Conservation (phyloP, 192 early-diverging fungal genomes). For the Dimargaris verticillata region DNA sequence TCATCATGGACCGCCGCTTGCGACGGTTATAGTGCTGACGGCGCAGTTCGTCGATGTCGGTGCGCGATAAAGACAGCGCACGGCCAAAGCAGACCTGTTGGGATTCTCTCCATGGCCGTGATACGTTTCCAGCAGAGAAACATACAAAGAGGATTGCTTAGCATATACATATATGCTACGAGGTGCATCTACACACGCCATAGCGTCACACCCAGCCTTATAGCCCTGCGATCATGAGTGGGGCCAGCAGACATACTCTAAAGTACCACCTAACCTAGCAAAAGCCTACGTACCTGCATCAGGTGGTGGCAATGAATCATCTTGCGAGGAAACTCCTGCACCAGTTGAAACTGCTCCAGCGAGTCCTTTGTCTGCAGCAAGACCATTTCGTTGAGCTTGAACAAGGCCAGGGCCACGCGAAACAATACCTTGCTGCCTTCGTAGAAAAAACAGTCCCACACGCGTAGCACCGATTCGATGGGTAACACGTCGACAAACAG, state of each 20-base stretch:
- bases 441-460: slow-evolving; percentile 73
- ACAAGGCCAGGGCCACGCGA: slow-evolving; percentile 52
- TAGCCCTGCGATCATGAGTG: too few species aligned
- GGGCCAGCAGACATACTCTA: too few species aligned
- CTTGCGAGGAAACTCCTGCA: slow-evolving; percentile 43
- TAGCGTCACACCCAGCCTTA: too few species aligned
- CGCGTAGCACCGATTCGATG: slow-evolving; percentile 51
- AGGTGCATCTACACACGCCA: too few species aligned
- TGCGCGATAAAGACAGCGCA: not conserved
- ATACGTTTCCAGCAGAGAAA: too few species aligned
- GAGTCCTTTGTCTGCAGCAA: slow-evolving; percentile 39
- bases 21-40: slow-evolving; percentile 9
- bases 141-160: too few species aligned
- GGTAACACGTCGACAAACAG: slow-evolving; percentile 66
- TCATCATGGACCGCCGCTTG: slow-evolving; percentile 6
- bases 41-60: slow-evolving; percentile 5
- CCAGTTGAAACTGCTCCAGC: slow-evolving; percentile 38
- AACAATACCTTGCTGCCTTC: slow-evolving; percentile 51
- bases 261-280: too few species aligned
- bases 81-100: slow-evolving; percentile 10
- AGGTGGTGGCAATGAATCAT: slow-evolving; percentile 44
- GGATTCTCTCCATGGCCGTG: too few species aligned
- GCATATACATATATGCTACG: too few species aligned
- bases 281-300: too few species aligned
- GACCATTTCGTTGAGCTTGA: slow-evolving; percentile 44